phyloP scores from a whole-genome alignment of 192 early-diverging fungal species.

The Gryganskiella cystojenkinii region DNA sequence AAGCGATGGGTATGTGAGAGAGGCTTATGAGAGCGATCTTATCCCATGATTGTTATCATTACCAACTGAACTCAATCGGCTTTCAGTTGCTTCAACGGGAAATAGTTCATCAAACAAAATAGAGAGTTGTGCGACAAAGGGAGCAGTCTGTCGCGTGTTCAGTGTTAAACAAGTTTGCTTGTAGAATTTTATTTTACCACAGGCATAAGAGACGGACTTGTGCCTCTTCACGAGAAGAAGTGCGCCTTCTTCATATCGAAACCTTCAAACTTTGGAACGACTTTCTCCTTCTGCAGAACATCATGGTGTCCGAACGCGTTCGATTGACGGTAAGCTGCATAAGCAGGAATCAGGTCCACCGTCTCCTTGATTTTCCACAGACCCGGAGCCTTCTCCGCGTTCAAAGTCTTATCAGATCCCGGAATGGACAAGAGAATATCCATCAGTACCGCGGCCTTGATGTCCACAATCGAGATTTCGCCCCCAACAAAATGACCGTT shows the following conservation, averaged over 20 bases:
- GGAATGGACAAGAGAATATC: conserved; percentile 20
- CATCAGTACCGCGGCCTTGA: conserved; percentile 34
- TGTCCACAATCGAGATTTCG: conserved; percentile 55
- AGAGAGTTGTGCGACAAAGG: too few species aligned
- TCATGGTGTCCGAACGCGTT: conserved; percentile 20
- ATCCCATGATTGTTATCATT: too few species aligned
- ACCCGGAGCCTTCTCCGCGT: background rate
- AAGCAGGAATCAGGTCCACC: conserved; percentile 12
- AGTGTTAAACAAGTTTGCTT: too few species aligned
- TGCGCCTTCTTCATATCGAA: conserved; percentile 24
- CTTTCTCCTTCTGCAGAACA: conserved; percentile 12
- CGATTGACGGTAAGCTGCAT: conserved; percentile 11
- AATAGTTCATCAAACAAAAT: too few species aligned
- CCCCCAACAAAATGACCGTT: conserved; percentile 62
- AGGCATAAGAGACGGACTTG: too few species aligned
- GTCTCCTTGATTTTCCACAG: conserved; percentile 27
- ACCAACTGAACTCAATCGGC: too few species aligned
- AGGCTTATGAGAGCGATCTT: too few species aligned
- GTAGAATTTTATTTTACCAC: too few species aligned
- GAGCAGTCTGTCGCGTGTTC: too few species aligned
- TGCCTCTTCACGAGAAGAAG: conserved; percentile 9
- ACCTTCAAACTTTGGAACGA: conserved; percentile 9
- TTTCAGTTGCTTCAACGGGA: too few species aligned
- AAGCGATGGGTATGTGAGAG: too few species aligned
- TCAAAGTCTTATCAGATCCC: background rate